Evolutionary conservation across 805 yeast species (phyloP).

Genomic region (Yarrowia yakushimensis): DNA sequence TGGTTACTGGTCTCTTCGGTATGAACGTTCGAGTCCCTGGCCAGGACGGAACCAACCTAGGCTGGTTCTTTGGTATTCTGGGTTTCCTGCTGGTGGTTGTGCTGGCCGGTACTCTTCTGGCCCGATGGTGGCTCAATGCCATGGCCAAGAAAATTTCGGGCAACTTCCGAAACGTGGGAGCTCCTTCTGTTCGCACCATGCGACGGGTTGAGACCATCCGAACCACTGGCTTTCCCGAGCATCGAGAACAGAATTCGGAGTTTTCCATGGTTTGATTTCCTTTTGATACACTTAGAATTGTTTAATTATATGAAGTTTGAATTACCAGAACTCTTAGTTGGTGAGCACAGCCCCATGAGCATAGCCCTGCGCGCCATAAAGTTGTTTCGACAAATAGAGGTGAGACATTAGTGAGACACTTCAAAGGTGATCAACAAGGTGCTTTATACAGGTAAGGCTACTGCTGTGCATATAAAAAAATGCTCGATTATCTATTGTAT

Average conservation of each 20-base stretch:
- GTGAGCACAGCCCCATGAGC: no score
- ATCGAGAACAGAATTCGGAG: neutral
- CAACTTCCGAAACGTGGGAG: slow-evolving; percentile 24
- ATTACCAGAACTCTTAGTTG: neutral
- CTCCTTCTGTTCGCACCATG: slow-evolving; percentile 22
- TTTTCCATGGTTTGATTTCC: slow-evolving; percentile 7
- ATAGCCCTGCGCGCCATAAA: neutral
- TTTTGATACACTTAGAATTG: neutral
- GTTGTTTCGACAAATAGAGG: neutral
- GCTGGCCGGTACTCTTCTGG: slow-evolving; percentile 22
- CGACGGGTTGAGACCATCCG: slow-evolving; percentile 24
- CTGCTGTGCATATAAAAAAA: no score
- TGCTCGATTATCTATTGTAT: neutral
- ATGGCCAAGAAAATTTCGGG: slow-evolving; percentile 22
- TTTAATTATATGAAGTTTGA: neutral
- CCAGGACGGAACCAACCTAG: slow-evolving; percentile 42
- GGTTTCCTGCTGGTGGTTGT: slow-evolving; percentile 24
- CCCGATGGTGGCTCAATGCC: slow-evolving; percentile 26
- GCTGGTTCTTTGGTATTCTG: slow-evolving; percentile 66
- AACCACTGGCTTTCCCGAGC: slow-evolving; percentile 14
- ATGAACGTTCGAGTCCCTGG: slow-evolving; percentile 97
- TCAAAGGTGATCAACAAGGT: neutral
- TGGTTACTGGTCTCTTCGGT: slow-evolving; percentile 89
- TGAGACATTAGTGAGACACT: neutral
- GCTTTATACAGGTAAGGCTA: no score